A percentile compares a stretch with the other conserved stretches of the same genome.
Evolutionary conservation across 768 basidiomycete genomes (phyloP).

Genomic region (Pisolithus albus): DNA sequence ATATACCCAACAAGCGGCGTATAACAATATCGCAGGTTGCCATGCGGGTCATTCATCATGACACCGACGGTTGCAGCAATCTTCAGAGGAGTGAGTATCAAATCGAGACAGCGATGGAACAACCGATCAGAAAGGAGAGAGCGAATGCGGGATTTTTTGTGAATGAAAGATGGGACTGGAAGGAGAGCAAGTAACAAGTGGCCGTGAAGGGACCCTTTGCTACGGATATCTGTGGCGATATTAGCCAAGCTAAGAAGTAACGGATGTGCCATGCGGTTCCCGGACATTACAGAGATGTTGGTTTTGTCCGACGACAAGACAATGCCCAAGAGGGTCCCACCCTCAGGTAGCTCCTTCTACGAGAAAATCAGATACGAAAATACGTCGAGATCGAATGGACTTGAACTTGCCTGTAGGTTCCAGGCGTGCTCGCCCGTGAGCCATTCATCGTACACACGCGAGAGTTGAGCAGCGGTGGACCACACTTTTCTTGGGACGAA

Average conservation of each 20-base stretch:
- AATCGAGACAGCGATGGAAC: slow-evolving; percentile 14
- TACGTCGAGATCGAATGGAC: no score
- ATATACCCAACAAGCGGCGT: slow-evolving; percentile 25
- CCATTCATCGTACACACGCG: no score
- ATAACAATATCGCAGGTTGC: slow-evolving; percentile 8
- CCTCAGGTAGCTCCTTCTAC: no score
- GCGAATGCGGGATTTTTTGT: slow-evolving; percentile 7
- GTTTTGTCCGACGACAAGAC: no score
- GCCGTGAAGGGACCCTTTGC: slow-evolving; percentile 12
- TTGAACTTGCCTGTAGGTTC: no score
- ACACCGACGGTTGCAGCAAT: slow-evolving; percentile 10
- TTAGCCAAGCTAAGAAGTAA: slow-evolving; percentile 7
- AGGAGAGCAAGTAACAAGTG: slow-evolving; percentile 14
- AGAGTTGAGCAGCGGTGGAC: no score
- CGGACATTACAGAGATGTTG: neutral
- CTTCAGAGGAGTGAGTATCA: slow-evolving; percentile 12
- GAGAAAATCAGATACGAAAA: no score
- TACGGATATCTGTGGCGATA: slow-evolving; percentile 2
- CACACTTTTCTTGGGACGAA: no score
- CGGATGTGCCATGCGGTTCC: slow-evolving; percentile 4
- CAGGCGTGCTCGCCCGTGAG: no score
- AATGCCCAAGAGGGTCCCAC: no score
- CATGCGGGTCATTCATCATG: slow-evolving; percentile 19
- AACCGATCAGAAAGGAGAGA: slow-evolving; percentile 13
- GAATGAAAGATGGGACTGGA: slow-evolving; percentile 17